phyloP scores from a whole-genome alignment of 2,329 filamentous ascomycete genomes.

The Aureobasidium sp. region DNA sequence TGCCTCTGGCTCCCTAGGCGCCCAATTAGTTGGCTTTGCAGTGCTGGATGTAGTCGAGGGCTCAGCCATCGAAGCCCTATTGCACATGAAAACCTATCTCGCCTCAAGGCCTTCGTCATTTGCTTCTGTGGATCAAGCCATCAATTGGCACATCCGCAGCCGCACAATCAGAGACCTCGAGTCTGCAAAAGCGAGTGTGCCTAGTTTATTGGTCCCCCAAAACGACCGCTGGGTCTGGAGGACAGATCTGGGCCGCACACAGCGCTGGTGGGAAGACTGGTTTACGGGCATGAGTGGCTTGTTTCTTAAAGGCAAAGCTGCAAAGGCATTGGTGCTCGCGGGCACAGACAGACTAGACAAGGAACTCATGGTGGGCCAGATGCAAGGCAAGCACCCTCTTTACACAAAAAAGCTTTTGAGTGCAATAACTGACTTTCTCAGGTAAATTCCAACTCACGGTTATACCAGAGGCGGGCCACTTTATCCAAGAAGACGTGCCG shows the following conservation, averaged over 20 bases:
- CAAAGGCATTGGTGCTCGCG: constrained; percentile 77
- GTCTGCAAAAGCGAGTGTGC: constrained; percentile 83
- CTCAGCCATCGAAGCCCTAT: constrained; percentile 87
- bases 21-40: constrained; percentile 70
- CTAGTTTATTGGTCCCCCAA: constrained; percentile 56
- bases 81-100: constrained; percentile 90
- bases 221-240: constrained; percentile 55
- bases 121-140: constrained; percentile 65
- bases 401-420: not conserved
- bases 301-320: constrained; percentile 73
- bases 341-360: constrained; percentile 87
- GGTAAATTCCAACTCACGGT: constrained; percentile 93
- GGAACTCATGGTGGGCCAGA: constrained; percentile 90
- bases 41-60: constrained; percentile 94
- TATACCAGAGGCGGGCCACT: constrained; percentile 90
- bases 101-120: constrained; percentile 75
- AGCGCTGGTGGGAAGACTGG: constrained; percentile 92
- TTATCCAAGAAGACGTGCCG: constrained; percentile 91
- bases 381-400: constrained; percentile 63
- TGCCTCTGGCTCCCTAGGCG: constrained; percentile 55
- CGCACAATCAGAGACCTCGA: constrained; percentile 76
- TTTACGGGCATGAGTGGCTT: constrained; percentile 82
- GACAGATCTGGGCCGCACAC: constrained; percentile 75
- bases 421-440: constrained; percentile 30
- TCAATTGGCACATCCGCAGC: constrained; percentile 90